Evolutionary conservation across 768 basidiomycete species (phyloP), one percentile per base, ranked within the genome.

Genomic region (Trametes coccinea): DNA sequence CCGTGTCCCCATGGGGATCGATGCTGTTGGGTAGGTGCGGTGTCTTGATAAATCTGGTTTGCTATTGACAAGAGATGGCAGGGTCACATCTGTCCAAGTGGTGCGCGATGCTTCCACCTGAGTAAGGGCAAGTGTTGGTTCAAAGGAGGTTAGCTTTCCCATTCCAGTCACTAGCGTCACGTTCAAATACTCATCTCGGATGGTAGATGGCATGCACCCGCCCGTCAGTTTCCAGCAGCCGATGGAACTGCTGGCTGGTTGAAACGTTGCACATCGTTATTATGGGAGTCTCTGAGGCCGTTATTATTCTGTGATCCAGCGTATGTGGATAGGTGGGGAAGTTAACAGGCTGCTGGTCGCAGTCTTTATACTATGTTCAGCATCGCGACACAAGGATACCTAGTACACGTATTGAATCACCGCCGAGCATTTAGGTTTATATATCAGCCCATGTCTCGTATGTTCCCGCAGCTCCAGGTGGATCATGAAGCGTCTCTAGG

Each of bases 61-160:
- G 16, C 53, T 8, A 10, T 29, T 30, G 2, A 48, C 45, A 27
- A 16, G 9, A 59, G 29, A 44, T 6, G 30, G 14, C 31, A 72
- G 72, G 91, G 91, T 7, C 91, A 93, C 71, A 77, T 84, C 27
- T 93, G 91, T 67, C 91, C 91, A 13, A 88, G 87, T 65, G 91
- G 91, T 33, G 59, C 73, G 9, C 69, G 69, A 29, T 76, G 73
- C 63, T 83, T 82, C 69, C 88, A 89, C 72, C 75, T 88, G 33
- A 84, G 82, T 74, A 90, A 88, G 70, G 90, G 90, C 45, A 92
- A 88, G 75, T 93, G 91, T 70, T 92, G 91, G 89, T 93, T 93
- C 75, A 92, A 92, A 81, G 90, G 87, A 66, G 74, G 81, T 82
- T 59, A 68, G 82, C 74, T 45, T 31, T n/a, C 29, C 22, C 7